Evolutionary conservation across 768 basidiomycete genomes (phyloP).

Genomic region (Candolleomyces efflorescens): DNA sequence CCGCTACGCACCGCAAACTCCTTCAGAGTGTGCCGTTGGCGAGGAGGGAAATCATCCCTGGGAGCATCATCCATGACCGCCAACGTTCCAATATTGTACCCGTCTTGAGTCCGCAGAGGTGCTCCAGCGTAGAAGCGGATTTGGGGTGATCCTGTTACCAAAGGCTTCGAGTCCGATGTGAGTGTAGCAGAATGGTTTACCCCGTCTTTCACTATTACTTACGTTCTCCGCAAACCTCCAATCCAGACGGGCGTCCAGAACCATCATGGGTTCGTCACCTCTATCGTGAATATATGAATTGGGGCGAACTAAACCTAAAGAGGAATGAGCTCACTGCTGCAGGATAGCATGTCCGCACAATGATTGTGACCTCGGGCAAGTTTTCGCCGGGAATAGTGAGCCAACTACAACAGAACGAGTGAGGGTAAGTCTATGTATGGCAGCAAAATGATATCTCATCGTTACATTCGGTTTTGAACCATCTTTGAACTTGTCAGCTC

Average conservation of each 20-base stretch:
- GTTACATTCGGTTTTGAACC: slow-evolving; percentile 89
- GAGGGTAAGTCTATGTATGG: slow-evolving; percentile 2
- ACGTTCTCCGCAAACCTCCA: slow-evolving; percentile 91
- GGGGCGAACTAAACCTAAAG: background rate
- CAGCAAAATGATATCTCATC: slow-evolving; percentile 4
- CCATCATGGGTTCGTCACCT: slow-evolving; percentile 82
- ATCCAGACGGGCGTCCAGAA: slow-evolving; percentile 74
- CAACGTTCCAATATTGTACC: slow-evolving; percentile 88
- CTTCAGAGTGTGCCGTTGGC: slow-evolving; percentile 88
- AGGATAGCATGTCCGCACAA: slow-evolving; percentile 83
- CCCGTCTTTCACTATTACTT: slow-evolving; percentile 20
- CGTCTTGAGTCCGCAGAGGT: slow-evolving; percentile 84
- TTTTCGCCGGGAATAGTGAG: slow-evolving; percentile 20
- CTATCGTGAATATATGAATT: slow-evolving; percentile 27
- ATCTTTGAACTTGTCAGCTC: slow-evolving; percentile 41
- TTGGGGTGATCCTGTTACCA: slow-evolving; percentile 60
- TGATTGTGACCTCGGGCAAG: slow-evolving; percentile 54
- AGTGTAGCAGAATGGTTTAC: background rate
- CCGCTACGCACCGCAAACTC: slow-evolving; percentile 68
- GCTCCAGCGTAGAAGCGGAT: slow-evolving; percentile 92
- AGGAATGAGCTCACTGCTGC: slow-evolving; percentile 50
- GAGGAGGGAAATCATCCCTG: slow-evolving; percentile 78
- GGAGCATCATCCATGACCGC: slow-evolving; percentile 84
- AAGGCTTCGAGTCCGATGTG: slow-evolving; percentile 43
- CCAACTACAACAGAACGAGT: slow-evolving; percentile 3